These are phyloP conservation scores for Fagus sylvatica DNA, from an alignment of 306 rosid species.

Conservation along the genomic window DNA sequence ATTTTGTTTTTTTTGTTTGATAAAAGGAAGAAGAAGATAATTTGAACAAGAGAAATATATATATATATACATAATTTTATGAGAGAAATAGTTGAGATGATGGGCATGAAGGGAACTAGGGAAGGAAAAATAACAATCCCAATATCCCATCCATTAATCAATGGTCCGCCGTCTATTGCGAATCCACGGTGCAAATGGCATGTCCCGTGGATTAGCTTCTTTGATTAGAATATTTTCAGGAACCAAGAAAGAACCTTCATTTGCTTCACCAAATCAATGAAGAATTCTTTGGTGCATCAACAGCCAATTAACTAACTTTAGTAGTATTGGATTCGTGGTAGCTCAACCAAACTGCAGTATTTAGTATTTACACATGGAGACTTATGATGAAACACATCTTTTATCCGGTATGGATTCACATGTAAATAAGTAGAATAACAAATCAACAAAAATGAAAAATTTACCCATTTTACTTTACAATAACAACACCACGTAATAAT, in stretches of 20 bases:
- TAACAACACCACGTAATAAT: no score
- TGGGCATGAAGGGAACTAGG: no score
- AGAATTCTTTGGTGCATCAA: not conserved
- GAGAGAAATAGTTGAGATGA: no score
- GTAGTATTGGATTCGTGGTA: not conserved
- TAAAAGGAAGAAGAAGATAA: no score
- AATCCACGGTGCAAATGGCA: not conserved
- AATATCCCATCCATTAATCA: not conserved
- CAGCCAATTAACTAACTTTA: not conserved
- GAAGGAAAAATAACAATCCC: no score
- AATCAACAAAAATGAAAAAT: no score
- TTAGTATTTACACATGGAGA: not conserved
- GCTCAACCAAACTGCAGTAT: not conserved
- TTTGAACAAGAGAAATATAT: no score
- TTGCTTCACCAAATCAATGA: not conserved
- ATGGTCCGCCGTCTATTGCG: not conserved
- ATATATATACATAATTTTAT: no score
- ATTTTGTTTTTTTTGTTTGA: no score
- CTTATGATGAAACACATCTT: not conserved
- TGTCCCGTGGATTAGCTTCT: not conserved
- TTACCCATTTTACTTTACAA: no score
- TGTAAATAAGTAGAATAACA: no score
- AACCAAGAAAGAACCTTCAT: not conserved
- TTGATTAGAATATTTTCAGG: not conserved
- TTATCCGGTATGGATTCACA: no score